These are phyloP conservation scores for Fusarium sp. DNA, from an alignment of 2,329 filamentous ascomycete genomes.

Conservation along the genomic window DNA sequence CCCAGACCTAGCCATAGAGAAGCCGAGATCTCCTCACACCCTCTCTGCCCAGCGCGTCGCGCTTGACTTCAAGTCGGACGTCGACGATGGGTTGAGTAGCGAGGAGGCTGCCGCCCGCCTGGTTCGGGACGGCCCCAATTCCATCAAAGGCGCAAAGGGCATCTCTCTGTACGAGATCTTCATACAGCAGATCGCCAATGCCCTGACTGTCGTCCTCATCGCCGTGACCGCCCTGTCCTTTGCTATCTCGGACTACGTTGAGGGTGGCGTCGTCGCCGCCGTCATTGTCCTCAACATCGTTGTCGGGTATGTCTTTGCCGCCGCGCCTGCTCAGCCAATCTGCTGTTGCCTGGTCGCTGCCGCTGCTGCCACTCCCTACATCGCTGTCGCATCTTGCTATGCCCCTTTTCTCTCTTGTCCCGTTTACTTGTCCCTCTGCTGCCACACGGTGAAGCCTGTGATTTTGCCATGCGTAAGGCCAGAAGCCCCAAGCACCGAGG, in stretches of 20 bases:
- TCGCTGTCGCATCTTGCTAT: slow-evolving; percentile 38
- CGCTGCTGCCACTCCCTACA: slow-evolving; percentile 26
- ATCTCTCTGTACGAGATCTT: slow-evolving; percentile 81
- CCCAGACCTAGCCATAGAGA: slow-evolving; percentile 53
- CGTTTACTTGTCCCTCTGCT: slow-evolving; percentile 26
- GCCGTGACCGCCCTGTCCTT: slow-evolving; percentile 79
- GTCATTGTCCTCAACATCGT: slow-evolving; percentile 76
- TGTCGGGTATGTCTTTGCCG: slow-evolving; percentile 65
- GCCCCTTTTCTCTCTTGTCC: slow-evolving; percentile 15
- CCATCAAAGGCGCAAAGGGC: slow-evolving; percentile 77
- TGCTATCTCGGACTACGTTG: slow-evolving; percentile 73
- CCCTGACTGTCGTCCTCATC: slow-evolving; percentile 79
- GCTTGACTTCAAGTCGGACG: slow-evolving; percentile 56
- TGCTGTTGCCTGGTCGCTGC: slow-evolving; percentile 35
- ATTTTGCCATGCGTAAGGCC: slow-evolving; percentile 41
- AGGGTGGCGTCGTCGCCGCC: slow-evolving; percentile 72
- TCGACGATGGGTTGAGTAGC: slow-evolving; percentile 71
- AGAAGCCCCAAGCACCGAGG: slow-evolving; percentile 46
- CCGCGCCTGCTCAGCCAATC: slow-evolving; percentile 35
- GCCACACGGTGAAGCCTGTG: slow-evolving; percentile 47
- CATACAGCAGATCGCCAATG: slow-evolving; percentile 82
- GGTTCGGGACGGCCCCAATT: slow-evolving; percentile 75
- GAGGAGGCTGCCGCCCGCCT: slow-evolving; percentile 75
- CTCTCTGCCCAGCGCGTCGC: slow-evolving; percentile 52
- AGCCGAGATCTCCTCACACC: slow-evolving; percentile 52